Percentiles rank a stretch among this genome's conserved stretches.
Evolutionary conservation across 305 asterid genomes (phyloP).

Genomic region (Fraxinus sp.): DNA sequence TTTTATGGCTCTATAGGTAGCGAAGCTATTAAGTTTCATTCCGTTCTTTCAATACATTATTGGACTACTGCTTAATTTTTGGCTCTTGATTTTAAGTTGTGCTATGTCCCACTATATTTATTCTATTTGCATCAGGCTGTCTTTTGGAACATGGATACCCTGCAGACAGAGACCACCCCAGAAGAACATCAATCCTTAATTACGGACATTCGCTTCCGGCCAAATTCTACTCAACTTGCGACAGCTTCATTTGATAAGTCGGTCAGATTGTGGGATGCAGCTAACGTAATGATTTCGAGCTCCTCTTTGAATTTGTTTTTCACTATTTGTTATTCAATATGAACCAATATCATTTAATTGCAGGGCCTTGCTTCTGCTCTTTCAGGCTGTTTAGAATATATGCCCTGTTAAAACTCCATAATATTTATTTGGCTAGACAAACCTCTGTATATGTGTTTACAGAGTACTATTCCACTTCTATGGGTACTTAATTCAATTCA

Average conservation of each 20-base stretch:
- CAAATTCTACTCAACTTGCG: slow-evolving; percentile 83
- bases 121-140: slow-evolving; percentile 60
- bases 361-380: neutral
- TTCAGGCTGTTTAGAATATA: neutral
- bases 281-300: slow-evolving; percentile 51
- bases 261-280: slow-evolving; percentile 98
- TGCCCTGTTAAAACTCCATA: neutral
- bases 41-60: neutral
- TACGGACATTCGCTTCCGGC: slow-evolving; percentile 92
- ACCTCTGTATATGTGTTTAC: neutral
- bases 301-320: slow-evolving; percentile 7
- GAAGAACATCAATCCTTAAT: slow-evolving; percentile 83
- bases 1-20: neutral
- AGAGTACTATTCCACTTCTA: neutral
- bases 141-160: slow-evolving; percentile 95
- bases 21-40: slow-evolving; percentile 21
- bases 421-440: neutral
- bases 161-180: slow-evolving; percentile 71
- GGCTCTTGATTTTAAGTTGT: neutral
- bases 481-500: slow-evolving; percentile 21
- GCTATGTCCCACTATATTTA: neutral
- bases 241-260: slow-evolving; percentile 94
- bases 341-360: neutral
- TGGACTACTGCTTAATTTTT: neutral
- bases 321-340: slow-evolving; percentile 21